These are phyloP conservation scores for Yamadazyma sp. DNA, from an alignment of 1,139 yeast species.

Conservation along the genomic window DNA sequence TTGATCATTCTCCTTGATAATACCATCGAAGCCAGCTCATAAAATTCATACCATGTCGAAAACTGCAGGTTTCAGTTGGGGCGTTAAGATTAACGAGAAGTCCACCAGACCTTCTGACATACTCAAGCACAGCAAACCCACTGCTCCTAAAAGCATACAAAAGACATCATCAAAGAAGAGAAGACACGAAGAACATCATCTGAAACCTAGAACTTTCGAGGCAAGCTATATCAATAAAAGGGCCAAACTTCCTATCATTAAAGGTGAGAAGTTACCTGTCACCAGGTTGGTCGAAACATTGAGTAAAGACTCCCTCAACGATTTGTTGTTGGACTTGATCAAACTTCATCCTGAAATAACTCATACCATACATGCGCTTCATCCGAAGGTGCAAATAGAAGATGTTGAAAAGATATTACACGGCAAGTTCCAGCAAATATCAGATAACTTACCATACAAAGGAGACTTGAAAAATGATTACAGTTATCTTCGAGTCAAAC, in stretches of 20 bases:
- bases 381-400: conserved; percentile 60
- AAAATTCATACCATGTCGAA: conserved; percentile 5
- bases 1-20: too few species aligned
- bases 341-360: conserved; percentile 63
- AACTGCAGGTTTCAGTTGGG: conserved; percentile 39
- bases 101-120: conserved; percentile 3
- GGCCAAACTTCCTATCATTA: conserved; percentile 41
- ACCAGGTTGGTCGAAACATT: conserved; percentile 66
- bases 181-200: conserved; percentile 16
- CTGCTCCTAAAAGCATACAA: background rate
- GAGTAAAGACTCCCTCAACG: conserved; percentile 55
- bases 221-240: conserved; percentile 23
- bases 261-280: conserved; percentile 57
- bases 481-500: conserved; percentile 81
- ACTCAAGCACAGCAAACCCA: conserved; percentile 6
- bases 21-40: too few species aligned
- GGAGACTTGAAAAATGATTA: conserved; percentile 78
- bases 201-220: conserved; percentile 8
- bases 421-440: conserved; percentile 46
- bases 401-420: conserved; percentile 53
- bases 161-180: conserved; percentile 14
- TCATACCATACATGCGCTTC: conserved; percentile 47
- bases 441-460: conserved; percentile 65
- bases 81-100: conserved; percentile 20
- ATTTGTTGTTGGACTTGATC: conserved; percentile 52